phyloP scores from a whole-genome alignment of 2,329 filamentous ascomycete genomes.

The Seiridium cupressi region DNA sequence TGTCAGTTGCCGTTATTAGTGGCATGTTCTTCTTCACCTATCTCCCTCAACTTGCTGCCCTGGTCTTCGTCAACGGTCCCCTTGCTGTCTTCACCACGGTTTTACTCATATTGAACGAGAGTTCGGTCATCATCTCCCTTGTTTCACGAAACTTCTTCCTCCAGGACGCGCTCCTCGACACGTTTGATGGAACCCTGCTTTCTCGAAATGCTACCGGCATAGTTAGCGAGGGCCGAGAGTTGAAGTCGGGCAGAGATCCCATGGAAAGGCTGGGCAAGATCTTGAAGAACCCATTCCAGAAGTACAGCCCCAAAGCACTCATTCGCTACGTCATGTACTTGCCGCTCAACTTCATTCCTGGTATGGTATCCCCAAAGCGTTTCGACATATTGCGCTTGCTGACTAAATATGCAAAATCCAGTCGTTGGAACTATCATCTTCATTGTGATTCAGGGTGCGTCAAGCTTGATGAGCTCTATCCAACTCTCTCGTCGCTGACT shows the following conservation, averaged over 20 bases:
- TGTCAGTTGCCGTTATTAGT: slow-evolving; percentile 70
- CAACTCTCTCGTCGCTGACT: background rate
- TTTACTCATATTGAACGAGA: slow-evolving; percentile 65
- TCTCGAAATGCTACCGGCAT: slow-evolving; percentile 53
- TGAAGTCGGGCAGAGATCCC: slow-evolving; percentile 61
- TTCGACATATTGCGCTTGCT: background rate
- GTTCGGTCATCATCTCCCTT: slow-evolving; percentile 55
- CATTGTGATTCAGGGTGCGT: slow-evolving; percentile 67
- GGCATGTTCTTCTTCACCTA: slow-evolving; percentile 90
- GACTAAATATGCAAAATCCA: slow-evolving; percentile 10
- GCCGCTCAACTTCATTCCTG: slow-evolving; percentile 87
- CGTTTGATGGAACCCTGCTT: slow-evolving; percentile 75
- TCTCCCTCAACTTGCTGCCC: slow-evolving; percentile 75
- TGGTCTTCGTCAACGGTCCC: slow-evolving; percentile 83
- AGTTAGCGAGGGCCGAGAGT: slow-evolving; percentile 71
- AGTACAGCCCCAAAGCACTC: slow-evolving; percentile 60
- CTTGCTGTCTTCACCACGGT: slow-evolving; percentile 72
- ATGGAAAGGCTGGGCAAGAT: slow-evolving; percentile 57
- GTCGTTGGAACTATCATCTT: slow-evolving; percentile 83
- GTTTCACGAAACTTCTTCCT: slow-evolving; percentile 71
- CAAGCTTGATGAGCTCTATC: slow-evolving; percentile 10
- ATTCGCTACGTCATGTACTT: slow-evolving; percentile 82
- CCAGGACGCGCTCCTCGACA: slow-evolving; percentile 80
- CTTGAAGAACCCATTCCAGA: slow-evolving; percentile 55
- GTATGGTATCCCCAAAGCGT: slow-evolving; percentile 21